Evolutionary conservation across 805 yeast species (phyloP), one percentile per base, ranked within the genome.

Genomic region (Zygosaccharomyces rouxii): DNA sequence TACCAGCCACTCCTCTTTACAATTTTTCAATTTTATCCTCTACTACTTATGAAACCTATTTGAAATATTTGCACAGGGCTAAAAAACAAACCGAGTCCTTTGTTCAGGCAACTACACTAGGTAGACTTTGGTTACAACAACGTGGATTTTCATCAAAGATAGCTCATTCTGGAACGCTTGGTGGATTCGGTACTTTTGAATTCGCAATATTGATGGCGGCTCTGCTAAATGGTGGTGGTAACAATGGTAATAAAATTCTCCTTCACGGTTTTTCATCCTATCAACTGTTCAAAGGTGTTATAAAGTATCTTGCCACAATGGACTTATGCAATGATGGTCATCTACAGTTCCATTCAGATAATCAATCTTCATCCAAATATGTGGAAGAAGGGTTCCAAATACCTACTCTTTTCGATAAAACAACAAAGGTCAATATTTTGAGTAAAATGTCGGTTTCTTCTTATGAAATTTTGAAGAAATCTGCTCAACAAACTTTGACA

Each of bases 141-240:
- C 77, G 96, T 55, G 96, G 95, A 0, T 80, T 89, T 50, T 74
- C 79, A 9, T 80, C 95, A 0, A 68, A 77, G 13, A 63, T 84
- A 28, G 72, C 78, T 14, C 73, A 77, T 38, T 86, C 87, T 28
- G 70, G 70, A 3, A 53, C 63, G 1, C 46, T 66, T 18, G 79
- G 80, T 40, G 98, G 98, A 0, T 92, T 94, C 66, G 98, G 98
- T 10, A 86, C 84, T 57, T 89, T 89, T 64, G 98, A 94, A 69
- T 89, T 89, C 66, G 83, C 89, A 26, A 70, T 84, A 33, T 67
- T 92, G 44, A 80, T 89, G 82, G 83, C 95, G 37, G 85, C 89
- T 1, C 70, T 94, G 46, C 71, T 94, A 38, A 81, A 83, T 52
- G 97, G 97, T 57, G 95, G 95, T 56, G 90, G 92, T 50, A 66